Evolutionary conservation across 2,329 filamentous ascomycete genomes (phyloP).

Genomic region (Fusarium stilboides): DNA sequence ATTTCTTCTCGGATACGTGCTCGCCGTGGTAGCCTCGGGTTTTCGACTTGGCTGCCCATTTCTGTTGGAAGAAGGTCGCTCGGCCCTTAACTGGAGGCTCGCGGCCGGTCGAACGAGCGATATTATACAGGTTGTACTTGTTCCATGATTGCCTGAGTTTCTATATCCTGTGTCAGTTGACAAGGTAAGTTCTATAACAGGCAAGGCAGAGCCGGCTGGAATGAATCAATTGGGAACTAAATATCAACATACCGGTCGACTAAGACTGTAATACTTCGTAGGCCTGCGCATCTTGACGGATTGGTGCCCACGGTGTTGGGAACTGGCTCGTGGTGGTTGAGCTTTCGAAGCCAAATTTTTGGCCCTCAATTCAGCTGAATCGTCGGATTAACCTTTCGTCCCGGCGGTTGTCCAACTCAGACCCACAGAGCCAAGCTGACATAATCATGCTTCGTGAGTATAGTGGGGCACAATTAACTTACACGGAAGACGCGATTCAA

Average conservation of each 20-base stretch:
- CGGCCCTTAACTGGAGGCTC: constrained; percentile 52
- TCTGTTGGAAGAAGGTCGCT: constrained; percentile 95
- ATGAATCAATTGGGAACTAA: constrained; percentile 6
- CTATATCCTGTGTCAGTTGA: constrained; percentile 62
- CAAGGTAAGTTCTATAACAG: constrained; percentile 22
- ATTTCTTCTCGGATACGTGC: constrained; percentile 92
- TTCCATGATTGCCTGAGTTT: constrained; percentile 97
- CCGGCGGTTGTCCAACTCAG: constrained; percentile 27
- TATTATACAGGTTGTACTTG: constrained; percentile 96
- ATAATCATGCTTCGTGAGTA: constrained; percentile 24
- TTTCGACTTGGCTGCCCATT: constrained; percentile 91
- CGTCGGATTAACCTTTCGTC: constrained; percentile 52
- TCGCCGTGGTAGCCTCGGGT: constrained; percentile 94
- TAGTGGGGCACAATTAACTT: constrained; percentile 35
- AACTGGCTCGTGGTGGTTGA: constrained; percentile 46
- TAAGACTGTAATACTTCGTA: constrained; percentile 76
- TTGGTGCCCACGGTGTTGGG: constrained; percentile 49
- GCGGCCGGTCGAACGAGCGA: constrained; percentile 63
- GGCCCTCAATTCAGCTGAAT: constrained; percentile 41
- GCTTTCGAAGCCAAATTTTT: constrained; percentile 53
- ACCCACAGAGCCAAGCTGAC: constrained; percentile 36
- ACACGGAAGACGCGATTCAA: constrained; percentile 48
- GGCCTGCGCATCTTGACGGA: constrained; percentile 68
- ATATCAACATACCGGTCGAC: constrained; percentile 69
- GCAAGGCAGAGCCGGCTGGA: constrained; percentile 6